Evolutionary conservation across 2,329 filamentous ascomycete genomes (phyloP).

Genomic region (Falciphora oryzae): DNA sequence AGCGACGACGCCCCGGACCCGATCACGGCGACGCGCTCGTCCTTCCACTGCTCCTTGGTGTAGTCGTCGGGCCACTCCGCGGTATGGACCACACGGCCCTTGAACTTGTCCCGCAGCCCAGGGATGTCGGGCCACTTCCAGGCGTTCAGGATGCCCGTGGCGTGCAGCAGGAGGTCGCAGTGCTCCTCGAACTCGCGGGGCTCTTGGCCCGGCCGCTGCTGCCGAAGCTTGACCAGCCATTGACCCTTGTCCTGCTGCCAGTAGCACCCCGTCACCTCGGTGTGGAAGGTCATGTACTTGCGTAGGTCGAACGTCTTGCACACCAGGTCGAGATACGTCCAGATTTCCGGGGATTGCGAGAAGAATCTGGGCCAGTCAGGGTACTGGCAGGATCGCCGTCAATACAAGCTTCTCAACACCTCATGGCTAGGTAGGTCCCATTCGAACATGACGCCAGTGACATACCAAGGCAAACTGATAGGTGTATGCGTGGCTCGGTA

Average conservation of each 20-base stretch:
- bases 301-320: conserved; percentile 27
- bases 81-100: conserved; percentile 24
- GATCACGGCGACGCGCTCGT: conserved; percentile 25
- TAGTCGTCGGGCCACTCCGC: conserved; percentile 21
- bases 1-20: conserved; percentile 25
- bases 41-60: conserved; percentile 13
- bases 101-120: conserved; percentile 26
- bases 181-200: conserved; percentile 12
- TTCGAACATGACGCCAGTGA: too few species aligned
- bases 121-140: conserved; percentile 22
- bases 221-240: conserved; percentile 28
- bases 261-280: conserved; percentile 32
- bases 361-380: conserved; percentile 26
- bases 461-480: conserved; percentile 16
- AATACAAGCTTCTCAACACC: too few species aligned
- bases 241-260: conserved; percentile 37
- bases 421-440: too few species aligned
- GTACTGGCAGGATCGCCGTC: conserved; percentile 15
- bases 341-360: conserved; percentile 18
- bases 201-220: conserved; percentile 16
- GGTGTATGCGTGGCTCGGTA: conserved; percentile 33
- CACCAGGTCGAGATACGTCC: conserved; percentile 26
- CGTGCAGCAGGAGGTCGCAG: conserved; percentile 17
- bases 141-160: conserved; percentile 18
- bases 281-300: conserved; percentile 37